Conservation (phyloP, 1,284 basidiomycete genomes). For the Ceratobasidium sp. region DNA sequence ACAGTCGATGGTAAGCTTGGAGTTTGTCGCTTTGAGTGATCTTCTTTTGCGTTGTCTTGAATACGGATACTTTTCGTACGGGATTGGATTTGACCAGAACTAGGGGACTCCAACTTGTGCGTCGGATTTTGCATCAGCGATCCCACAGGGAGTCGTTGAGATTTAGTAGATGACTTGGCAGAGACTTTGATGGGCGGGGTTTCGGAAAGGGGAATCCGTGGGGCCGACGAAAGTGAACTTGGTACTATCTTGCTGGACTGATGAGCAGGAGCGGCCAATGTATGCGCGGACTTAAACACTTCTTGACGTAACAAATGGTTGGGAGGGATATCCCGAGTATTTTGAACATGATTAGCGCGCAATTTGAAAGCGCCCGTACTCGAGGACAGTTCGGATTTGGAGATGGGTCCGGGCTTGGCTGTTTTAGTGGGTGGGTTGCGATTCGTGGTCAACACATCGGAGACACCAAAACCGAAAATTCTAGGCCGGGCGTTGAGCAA, state of each 20-base stretch:
- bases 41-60: not conserved
- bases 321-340: not conserved
- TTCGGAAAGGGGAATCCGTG: not conserved
- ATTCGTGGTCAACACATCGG: not conserved
- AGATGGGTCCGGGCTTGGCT: slow-evolving; percentile 16
- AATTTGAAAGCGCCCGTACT: slow-evolving; percentile 37
- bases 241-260: not conserved
- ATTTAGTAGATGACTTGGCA: not conserved
- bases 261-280: not conserved
- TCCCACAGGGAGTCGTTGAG: not conserved
- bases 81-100: not conserved
- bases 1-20: not conserved
- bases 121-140: not conserved
- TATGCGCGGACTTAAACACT: slow-evolving; percentile 38
- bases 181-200: not conserved
- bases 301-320: slow-evolving; percentile 20
- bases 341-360: not conserved
- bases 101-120: slow-evolving; percentile 11
- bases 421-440: not conserved
- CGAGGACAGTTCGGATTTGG: slow-evolving; percentile 13
- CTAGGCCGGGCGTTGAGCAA: not conserved
- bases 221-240: not conserved
- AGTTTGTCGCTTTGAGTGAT: not conserved
- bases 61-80: not conserved
- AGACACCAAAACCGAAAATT: not conserved